A percentile compares a stretch with the other conserved stretches of the same genome.
Evolutionary conservation across 2,329 filamentous ascomycete genomes (phyloP).

Genomic region (Fusarium gaditjirri): DNA sequence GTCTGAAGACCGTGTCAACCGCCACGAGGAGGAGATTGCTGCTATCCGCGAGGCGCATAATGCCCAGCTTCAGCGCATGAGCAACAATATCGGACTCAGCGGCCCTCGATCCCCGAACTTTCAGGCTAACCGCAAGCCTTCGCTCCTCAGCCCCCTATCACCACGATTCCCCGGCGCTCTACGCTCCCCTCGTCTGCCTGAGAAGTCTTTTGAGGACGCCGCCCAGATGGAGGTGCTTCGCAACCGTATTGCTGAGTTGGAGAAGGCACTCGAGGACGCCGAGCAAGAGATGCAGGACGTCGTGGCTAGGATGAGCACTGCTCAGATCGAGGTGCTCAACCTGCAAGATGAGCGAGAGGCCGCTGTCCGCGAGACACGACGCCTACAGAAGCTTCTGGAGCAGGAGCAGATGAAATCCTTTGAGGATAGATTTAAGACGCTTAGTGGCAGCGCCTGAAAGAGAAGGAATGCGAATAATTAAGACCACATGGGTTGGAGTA

Average conservation of each 20-base stretch:
- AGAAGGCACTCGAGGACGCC: slow-evolving; percentile 69
- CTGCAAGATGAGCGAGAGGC: slow-evolving; percentile 80
- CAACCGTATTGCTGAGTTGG: slow-evolving; percentile 83
- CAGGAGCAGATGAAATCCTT: slow-evolving; percentile 68
- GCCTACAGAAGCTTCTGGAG: slow-evolving; percentile 73
- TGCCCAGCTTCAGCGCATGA: slow-evolving; percentile 79
- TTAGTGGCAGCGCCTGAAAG: slow-evolving; percentile 44
- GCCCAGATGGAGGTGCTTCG: slow-evolving; percentile 80
- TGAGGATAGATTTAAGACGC: slow-evolving; percentile 52
- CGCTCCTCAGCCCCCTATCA: slow-evolving; percentile 50
- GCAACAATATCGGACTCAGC: slow-evolving; percentile 54
- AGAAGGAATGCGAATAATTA: slow-evolving; percentile 12
- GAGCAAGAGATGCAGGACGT: slow-evolving; percentile 87
- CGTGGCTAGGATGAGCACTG: slow-evolving; percentile 80
- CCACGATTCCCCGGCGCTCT: slow-evolving; percentile 50
- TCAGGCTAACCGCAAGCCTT: slow-evolving; percentile 47
- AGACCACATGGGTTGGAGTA: slow-evolving; percentile 20
- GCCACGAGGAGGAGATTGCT: slow-evolving; percentile 87
- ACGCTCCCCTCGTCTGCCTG: slow-evolving; percentile 60
- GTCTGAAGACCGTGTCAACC: slow-evolving; percentile 83
- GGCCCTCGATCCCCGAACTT: slow-evolving; percentile 49
- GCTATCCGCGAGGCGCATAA: slow-evolving; percentile 81
- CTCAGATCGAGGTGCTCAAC: slow-evolving; percentile 85
- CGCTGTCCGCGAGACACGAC: slow-evolving; percentile 76
- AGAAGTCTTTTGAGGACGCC: slow-evolving; percentile 76